These are phyloP conservation scores for Hawksworthiomyces lignivorus DNA, from an alignment of 2,329 filamentous ascomycete species.

Conservation along the genomic window DNA sequence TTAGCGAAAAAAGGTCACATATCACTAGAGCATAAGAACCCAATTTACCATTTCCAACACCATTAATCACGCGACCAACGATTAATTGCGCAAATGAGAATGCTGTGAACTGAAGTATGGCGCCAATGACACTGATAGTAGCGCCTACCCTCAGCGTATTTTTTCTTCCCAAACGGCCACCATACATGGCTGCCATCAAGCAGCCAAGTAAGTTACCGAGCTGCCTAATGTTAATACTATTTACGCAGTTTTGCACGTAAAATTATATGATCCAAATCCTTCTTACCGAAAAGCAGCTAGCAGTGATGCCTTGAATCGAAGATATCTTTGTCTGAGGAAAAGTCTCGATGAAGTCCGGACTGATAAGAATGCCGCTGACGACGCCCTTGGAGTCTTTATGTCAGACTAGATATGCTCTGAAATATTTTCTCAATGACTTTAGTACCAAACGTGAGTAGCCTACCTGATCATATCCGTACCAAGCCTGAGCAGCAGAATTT, in stretches of 20 bases:
- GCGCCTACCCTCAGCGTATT: background rate
- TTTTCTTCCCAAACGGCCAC: background rate
- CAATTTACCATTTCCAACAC: background rate
- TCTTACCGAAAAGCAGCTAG: no score
- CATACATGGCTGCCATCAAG: background rate
- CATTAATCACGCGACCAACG: conserved; percentile 2
- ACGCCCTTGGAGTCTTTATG: no score
- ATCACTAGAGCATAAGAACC: no score
- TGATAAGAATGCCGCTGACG: conserved; percentile 4
- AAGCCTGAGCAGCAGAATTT: conserved; percentile 1
- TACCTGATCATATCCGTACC: background rate
- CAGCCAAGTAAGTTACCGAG: conserved; percentile 2
- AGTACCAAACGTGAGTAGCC: no score
- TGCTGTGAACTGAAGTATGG: background rate
- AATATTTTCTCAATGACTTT: no score
- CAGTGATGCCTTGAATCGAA: background rate
- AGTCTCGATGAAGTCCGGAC: background rate
- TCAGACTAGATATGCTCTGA: no score
- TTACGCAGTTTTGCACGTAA: no score
- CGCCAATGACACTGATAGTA: background rate
- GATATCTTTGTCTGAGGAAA: background rate
- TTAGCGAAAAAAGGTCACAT: no score
- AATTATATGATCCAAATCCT: no score
- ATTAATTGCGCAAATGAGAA: conserved; percentile 1
- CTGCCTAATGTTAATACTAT: background rate